A percentile compares a stretch with the other conserved stretches of the same genome.
Conservation (phyloP, 139 green algal species). For the Picochlorum sp. region DNA sequence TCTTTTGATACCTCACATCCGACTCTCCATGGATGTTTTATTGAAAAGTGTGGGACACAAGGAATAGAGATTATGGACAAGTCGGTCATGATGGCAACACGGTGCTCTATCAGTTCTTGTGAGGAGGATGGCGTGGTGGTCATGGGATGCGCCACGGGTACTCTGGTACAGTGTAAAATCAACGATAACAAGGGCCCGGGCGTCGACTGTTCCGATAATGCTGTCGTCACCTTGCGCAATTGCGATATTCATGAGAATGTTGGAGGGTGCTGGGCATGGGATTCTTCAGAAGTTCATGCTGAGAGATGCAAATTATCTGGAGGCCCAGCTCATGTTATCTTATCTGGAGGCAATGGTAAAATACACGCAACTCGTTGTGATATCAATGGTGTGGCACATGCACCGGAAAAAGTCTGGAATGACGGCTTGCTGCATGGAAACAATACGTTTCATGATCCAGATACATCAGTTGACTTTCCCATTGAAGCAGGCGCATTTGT, state of each 20-base stretch:
- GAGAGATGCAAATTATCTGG: constrained; percentile 10
- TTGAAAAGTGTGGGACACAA: constrained; percentile 37
- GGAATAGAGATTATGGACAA: constrained; percentile 27
- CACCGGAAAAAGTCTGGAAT: constrained; percentile 4
- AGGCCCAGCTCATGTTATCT: constrained; percentile 35
- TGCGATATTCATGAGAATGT: constrained; percentile 26
- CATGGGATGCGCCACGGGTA: constrained; percentile 19
- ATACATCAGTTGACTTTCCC: constrained; percentile 22
- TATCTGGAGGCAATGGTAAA: constrained; percentile 19
- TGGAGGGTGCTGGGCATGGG: constrained; percentile 52
- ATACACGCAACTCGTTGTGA: constrained; percentile 12
- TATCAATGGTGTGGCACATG: constrained; percentile 26
- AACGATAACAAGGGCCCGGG: constrained; percentile 35
- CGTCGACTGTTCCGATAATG: constrained; percentile 31
- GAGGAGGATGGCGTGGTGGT: constrained; percentile 42
- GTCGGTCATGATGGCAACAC: neutral
- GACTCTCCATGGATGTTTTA: constrained; percentile 28
- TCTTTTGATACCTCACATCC: constrained; percentile 11
- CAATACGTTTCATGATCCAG: constrained; percentile 13
- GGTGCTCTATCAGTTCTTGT: constrained; percentile 29
- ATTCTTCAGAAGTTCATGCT: constrained; percentile 12
- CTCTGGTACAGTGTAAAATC: constrained; percentile 24
- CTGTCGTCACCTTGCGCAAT: neutral
- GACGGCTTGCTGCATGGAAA: constrained; percentile 8
- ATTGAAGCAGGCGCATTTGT: constrained; percentile 32